Percentiles rank a stretch among this genome's conserved stretches.
Evolutionary conservation across 768 basidiomycete genomes (phyloP).

Genomic region (Tricholoma furcatifolium): DNA sequence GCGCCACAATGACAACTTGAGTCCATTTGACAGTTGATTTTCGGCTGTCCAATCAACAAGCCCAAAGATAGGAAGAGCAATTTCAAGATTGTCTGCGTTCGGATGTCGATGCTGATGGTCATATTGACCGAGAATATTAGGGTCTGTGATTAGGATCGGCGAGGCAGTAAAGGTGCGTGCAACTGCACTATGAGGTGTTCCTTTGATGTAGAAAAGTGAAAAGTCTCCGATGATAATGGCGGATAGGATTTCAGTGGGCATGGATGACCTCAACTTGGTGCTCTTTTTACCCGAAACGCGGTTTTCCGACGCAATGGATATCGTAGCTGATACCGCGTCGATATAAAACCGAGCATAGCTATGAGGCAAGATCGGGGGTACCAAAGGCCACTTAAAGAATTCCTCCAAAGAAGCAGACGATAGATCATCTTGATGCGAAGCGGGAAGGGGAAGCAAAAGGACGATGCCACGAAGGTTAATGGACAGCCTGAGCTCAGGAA

Average conservation of each 20-base stretch:
- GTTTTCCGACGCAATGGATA: constrained; percentile 19
- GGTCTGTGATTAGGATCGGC: constrained; percentile 77
- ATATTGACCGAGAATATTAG: constrained; percentile 62
- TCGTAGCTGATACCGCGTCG: constrained; percentile 35
- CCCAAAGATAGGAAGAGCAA: constrained; percentile 53
- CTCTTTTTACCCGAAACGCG: background rate
- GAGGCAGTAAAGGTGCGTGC: constrained; percentile 35
- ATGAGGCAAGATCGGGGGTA: constrained; percentile 47
- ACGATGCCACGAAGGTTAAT: constrained; percentile 38
- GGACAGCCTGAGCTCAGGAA: background rate
- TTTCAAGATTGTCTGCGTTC: constrained; percentile 20
- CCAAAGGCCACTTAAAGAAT: constrained; percentile 62
- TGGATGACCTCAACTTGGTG: background rate
- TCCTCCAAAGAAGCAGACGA: constrained; percentile 14
- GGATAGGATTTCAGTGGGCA: background rate
- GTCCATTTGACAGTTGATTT: constrained; percentile 36
- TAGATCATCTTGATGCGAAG: constrained; percentile 15
- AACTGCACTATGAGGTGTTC: constrained; percentile 2
- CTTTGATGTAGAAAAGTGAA: constrained; percentile 54
- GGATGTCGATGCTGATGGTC: constrained; percentile 42
- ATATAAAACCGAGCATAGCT: constrained; percentile 56
- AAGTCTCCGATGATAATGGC: constrained; percentile 37
- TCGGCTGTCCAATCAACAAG: constrained; percentile 62
- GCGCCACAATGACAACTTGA: constrained; percentile 65
- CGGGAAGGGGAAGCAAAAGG: constrained; percentile 45